Evolutionary conservation across 2,329 filamentous ascomycete genomes (phyloP), one percentile per base, ranked within the genome.

Genomic region (Achaetomium macrosporum): DNA sequence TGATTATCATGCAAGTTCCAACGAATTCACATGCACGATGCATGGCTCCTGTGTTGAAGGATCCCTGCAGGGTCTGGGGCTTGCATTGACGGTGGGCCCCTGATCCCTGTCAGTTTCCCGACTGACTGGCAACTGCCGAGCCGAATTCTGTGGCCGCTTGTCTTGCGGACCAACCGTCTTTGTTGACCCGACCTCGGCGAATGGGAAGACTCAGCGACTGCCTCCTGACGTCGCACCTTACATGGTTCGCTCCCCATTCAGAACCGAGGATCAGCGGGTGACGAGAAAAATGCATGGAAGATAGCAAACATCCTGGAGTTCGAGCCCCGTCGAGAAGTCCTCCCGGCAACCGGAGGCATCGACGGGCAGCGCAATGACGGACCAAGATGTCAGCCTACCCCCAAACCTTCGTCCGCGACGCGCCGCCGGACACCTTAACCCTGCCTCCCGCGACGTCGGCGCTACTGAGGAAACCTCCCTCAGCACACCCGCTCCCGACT

Each of bases 301-400:
- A 48, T 53, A 53, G 20, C 19, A 2, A 4, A 6, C 10, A 35
- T 6, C 15, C 4, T 37, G 4, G 3, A 37, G 53, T 31, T 50
- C 48, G 37, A 51, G 31, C 17, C 48, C 48, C 39, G 29, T 53
- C 36, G 52, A 41, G 29, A 42, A 33, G 44, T 20, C 16, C 13
- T 19, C 31, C 11, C 33, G 40, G 20, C 45, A 37, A 13, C n/a
- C 29, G 7, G 41, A 39, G 16, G 6, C 37, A 29, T 50, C 42
- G 52, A 44, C 41, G 46, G 53, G 53, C 52, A 39, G 45, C 63
- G 65, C 63, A 52, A 70, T 70, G 67, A 64, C 64, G 56, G 61
- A 68, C 50, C 59, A 64, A 57, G 61, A 65, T 61, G 63, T 57
- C 46, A 63, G 61, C 57, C 59, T 64, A 39, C 54, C 63, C 20